Evolutionary conservation across 2,329 filamentous ascomycete species (phyloP).

Genomic region (Colletotrichum horii): DNA sequence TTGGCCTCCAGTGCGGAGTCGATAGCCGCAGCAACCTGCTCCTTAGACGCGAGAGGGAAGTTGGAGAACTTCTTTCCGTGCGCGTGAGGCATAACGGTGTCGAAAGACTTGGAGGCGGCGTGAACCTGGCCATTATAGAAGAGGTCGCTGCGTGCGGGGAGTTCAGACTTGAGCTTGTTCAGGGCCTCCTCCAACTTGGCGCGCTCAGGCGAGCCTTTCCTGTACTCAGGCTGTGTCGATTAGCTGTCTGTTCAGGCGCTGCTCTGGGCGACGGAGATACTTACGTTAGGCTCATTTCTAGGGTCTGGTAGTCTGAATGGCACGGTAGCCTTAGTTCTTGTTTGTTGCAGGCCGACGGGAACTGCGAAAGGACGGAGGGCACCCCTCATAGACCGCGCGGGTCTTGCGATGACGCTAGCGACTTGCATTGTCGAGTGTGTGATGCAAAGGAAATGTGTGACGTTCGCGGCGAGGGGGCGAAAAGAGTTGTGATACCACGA

Average conservation of each 20-base stretch:
- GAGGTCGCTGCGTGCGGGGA: conserved; percentile 36
- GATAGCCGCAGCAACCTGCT: conserved; percentile 35
- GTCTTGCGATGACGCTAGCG: neutral
- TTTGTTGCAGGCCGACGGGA: conserved; percentile 22
- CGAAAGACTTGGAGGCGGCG: conserved; percentile 26
- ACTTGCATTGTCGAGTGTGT: neutral
- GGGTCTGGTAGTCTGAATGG: conserved; percentile 35
- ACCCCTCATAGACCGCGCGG: neutral
- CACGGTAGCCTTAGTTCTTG: conserved; percentile 28
- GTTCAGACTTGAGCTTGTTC: conserved; percentile 31
- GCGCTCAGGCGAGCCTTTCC: conserved; percentile 33
- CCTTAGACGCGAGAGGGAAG: conserved; percentile 34
- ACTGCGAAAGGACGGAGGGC: conserved; percentile 16
- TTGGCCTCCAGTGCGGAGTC: conserved; percentile 36
- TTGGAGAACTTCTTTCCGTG: conserved; percentile 37
- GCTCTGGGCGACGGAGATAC: neutral
- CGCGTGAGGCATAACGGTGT: conserved; percentile 39
- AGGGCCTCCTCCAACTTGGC: conserved; percentile 33
- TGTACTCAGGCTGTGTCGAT: conserved; percentile 30
- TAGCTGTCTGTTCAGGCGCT: neutral
- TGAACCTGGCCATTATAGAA: conserved; percentile 35
- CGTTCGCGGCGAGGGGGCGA: neutral
- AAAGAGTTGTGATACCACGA: neutral
- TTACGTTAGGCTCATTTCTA: conserved; percentile 37
- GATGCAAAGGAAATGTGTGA: neutral